Evolutionary conservation across 1,139 yeast genomes (phyloP).

Genomic region (Lodderomyces parapsilosis): DNA sequence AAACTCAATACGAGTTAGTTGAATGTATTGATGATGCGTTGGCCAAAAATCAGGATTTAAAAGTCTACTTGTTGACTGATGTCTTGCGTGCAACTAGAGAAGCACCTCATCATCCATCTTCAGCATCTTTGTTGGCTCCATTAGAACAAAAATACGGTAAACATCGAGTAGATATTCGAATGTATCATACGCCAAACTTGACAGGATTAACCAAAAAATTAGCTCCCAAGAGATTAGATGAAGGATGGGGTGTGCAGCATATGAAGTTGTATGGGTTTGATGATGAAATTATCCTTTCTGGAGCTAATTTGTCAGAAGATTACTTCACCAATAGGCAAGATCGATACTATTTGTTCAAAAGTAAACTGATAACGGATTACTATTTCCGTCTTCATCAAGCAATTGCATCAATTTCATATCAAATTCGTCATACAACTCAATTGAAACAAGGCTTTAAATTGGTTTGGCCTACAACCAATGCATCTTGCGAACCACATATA

Average conservation of each 20-base stretch:
- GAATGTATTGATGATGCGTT: conserved; percentile 62
- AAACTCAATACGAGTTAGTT: conserved; percentile 71
- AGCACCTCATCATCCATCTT: conserved; percentile 65
- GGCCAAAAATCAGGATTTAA: conserved; percentile 53
- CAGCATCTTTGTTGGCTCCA: conserved; percentile 73
- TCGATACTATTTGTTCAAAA: conserved; percentile 74
- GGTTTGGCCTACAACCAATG: conserved; percentile 74
- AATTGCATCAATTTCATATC: conserved; percentile 68
- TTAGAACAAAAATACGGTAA: conserved; percentile 66
- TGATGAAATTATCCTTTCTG: conserved; percentile 81
- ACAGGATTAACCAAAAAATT: conserved; percentile 62
- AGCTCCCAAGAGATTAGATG: conserved; percentile 84
- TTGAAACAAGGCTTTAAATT: conserved; percentile 52
- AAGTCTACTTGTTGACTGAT: conserved; percentile 76
- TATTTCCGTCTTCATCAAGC: conserved; percentile 69
- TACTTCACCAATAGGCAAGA: conserved; percentile 97
- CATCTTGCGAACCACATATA: conserved; percentile 69
- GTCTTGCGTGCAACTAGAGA: conserved; percentile 93
- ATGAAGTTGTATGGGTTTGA: conserved; percentile 97
- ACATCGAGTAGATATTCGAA: conserved; percentile 71
- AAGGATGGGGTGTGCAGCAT: conserved; percentile 92
- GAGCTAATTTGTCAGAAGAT: conserved; percentile 88
- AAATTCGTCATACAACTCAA: conserved; percentile 40
- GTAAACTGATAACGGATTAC: conserved; percentile 61
- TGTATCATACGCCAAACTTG: conserved; percentile 89